phyloP scores from a whole-genome alignment of 768 basidiomycete species.

The Suillus bovinus region DNA sequence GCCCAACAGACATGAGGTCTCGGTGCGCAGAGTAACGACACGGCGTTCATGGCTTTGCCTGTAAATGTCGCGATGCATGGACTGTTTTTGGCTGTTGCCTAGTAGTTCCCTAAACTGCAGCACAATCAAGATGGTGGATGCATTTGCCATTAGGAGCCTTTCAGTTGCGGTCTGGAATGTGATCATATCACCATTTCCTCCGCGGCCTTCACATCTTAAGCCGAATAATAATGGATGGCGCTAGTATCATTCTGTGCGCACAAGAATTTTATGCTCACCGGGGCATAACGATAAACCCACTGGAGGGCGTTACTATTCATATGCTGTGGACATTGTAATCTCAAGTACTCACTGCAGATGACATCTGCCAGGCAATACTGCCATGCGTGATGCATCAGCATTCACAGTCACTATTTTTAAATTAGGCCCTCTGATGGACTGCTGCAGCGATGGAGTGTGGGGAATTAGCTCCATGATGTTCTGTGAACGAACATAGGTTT shows the following conservation, averaged over 20 bases:
- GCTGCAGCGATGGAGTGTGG: not conserved
- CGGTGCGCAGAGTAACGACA: conserved; percentile 3
- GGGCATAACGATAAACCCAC: not conserved
- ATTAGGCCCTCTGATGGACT: no score
- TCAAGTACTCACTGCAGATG: no score
- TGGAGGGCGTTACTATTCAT: no score
- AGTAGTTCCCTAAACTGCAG: not conserved
- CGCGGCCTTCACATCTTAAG: conserved; percentile 2
- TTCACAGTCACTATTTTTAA: not conserved
- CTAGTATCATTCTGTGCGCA: not conserved
- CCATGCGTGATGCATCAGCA: no score
- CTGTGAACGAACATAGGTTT: conserved; percentile 1
- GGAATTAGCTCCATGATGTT: not conserved
- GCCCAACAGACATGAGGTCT: conserved; percentile 4
- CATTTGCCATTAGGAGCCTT: not conserved
- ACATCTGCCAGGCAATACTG: no score
- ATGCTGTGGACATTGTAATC: no score
- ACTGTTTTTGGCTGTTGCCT: not conserved
- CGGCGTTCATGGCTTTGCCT: conserved; percentile 3
- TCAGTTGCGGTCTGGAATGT: not conserved
- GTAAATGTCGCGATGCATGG: not conserved
- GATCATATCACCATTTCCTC: not conserved
- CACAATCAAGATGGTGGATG: not conserved
- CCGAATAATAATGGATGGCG: not conserved
- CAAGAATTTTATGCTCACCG: not conserved